phyloP scores from a whole-genome alignment of 129 eudicot species.

The Chrysanthemum seticuspe region DNA sequence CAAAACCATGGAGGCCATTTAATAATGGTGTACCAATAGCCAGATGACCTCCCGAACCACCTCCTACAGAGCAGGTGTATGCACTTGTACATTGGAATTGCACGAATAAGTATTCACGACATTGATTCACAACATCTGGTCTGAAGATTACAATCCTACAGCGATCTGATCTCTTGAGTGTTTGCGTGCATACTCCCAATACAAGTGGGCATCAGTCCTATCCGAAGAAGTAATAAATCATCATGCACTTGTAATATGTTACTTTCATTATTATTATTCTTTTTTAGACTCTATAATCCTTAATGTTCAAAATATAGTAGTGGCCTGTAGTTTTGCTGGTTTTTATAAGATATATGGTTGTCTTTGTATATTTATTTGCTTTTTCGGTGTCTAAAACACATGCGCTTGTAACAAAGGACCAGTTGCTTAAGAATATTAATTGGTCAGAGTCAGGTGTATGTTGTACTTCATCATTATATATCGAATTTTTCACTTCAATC shows the following conservation, averaged over 20 bases:
- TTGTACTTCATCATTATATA: too few species aligned
- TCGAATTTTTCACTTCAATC: too few species aligned
- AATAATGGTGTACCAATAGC: slow-evolving; percentile 66
- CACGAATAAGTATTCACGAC: slow-evolving; percentile 11
- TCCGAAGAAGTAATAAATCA: too few species aligned
- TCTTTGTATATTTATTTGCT: slow-evolving; percentile 13
- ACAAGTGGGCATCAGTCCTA: too few species aligned
- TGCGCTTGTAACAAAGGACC: background rate
- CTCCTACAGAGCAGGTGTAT: slow-evolving; percentile 26
- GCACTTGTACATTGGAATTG: slow-evolving; percentile 12
- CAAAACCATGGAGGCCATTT: slow-evolving; percentile 43
- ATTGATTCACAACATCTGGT: background rate
- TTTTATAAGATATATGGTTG: background rate
- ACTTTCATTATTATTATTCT: background rate
- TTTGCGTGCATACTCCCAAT: background rate
- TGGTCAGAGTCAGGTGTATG: background rate
- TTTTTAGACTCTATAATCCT: background rate
- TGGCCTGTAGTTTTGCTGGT: background rate
- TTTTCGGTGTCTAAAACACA: background rate
- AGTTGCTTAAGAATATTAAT: too few species aligned
- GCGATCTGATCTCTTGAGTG: slow-evolving; percentile 16
- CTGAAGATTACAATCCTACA: slow-evolving; percentile 8
- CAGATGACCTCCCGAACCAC: slow-evolving; percentile 81
- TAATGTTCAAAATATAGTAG: background rate
- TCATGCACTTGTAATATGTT: background rate